phyloP scores from a whole-genome alignment of 176 grass and related monocot species.

The Hsuehochloa calcarea region DNA sequence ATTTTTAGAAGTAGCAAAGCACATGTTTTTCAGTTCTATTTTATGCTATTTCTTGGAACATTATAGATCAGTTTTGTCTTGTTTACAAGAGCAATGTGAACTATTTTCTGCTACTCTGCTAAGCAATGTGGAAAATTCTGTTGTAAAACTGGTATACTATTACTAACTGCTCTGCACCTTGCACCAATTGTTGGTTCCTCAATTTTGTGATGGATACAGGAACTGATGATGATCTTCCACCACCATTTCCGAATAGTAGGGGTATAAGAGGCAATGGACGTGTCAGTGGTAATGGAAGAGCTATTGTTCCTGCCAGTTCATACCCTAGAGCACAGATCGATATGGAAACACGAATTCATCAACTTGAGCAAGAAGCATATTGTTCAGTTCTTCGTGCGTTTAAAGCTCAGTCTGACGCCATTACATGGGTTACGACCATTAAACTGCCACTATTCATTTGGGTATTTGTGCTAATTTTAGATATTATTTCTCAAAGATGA shows the following conservation, averaged over 20 bases:
- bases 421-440: slow-evolving; percentile 73
- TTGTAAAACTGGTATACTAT: not conserved
- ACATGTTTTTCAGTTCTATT: not conserved
- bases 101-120: slow-evolving; percentile 11
- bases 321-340: slow-evolving; percentile 57
- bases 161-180: not conserved
- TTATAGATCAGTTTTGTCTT: too few relatives aligned
- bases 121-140: not conserved
- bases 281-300: slow-evolving; percentile 79
- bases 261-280: slow-evolving; percentile 56
- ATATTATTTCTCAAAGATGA: slow-evolving; percentile 28
- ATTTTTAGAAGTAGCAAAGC: not conserved
- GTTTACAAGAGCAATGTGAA: not conserved
- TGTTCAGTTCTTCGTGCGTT: slow-evolving; percentile 91
- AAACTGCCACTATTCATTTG: slow-evolving; percentile 32
- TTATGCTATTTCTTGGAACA: slow-evolving; percentile 19
- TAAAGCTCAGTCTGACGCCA: slow-evolving; percentile 95
- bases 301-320: slow-evolving; percentile 45
- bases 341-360: slow-evolving; percentile 89
- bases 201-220: slow-evolving; percentile 45
- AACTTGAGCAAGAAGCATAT: slow-evolving; percentile 96
- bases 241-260: slow-evolving; percentile 57
- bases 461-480: not conserved
- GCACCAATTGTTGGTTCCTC: slow-evolving; percentile 11
- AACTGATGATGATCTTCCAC: slow-evolving; percentile 93